Evolutionary conservation across 2,329 filamentous ascomycete genomes (phyloP).

Genomic region (Hirsutella thompsonii): DNA sequence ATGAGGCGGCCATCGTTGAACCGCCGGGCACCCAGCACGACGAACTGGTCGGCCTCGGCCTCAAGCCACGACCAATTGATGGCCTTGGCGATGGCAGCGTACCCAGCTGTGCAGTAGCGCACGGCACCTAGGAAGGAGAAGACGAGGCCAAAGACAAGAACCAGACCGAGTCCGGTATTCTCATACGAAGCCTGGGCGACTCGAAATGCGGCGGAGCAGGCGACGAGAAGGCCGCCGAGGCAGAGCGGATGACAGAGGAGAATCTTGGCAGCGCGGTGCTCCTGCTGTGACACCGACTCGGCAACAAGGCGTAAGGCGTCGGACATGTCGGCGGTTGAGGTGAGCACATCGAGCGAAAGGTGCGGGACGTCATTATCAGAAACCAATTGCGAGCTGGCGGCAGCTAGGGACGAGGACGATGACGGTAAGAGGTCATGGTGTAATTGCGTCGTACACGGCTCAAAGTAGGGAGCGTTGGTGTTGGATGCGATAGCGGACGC

Average conservation of each 20-base stretch:
- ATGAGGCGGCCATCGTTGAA: slow-evolving; percentile 59
- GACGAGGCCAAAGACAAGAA: slow-evolving; percentile 45
- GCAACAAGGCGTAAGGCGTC: slow-evolving; percentile 62
- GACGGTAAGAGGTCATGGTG: slow-evolving; percentile 16
- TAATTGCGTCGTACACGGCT: slow-evolving; percentile 27
- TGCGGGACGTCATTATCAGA: slow-evolving; percentile 41
- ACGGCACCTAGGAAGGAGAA: slow-evolving; percentile 52
- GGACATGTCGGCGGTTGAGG: slow-evolving; percentile 44
- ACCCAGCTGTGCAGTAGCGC: slow-evolving; percentile 46
- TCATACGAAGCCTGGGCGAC: slow-evolving; percentile 9
- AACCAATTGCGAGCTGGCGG: slow-evolving; percentile 28
- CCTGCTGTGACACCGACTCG: slow-evolving; percentile 73
- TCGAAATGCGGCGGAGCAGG: slow-evolving; percentile 33
- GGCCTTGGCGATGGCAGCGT: slow-evolving; percentile 48
- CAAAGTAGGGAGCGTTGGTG: slow-evolving; percentile 50
- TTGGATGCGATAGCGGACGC: slow-evolving; percentile 48
- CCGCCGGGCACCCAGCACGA: slow-evolving; percentile 53
- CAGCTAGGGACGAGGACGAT: slow-evolving; percentile 43
- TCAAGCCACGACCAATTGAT: slow-evolving; percentile 50
- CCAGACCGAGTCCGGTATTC: slow-evolving; percentile 42
- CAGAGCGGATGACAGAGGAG: slow-evolving; percentile 51
- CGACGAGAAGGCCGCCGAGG: slow-evolving; percentile 28
- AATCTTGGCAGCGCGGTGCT: slow-evolving; percentile 49
- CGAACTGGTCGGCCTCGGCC: slow-evolving; percentile 34
- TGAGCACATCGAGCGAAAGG: slow-evolving; percentile 47